Conservation (phyloP, 2,329 filamentous ascomycete species). For the Microcyclosporella mali region DNA sequence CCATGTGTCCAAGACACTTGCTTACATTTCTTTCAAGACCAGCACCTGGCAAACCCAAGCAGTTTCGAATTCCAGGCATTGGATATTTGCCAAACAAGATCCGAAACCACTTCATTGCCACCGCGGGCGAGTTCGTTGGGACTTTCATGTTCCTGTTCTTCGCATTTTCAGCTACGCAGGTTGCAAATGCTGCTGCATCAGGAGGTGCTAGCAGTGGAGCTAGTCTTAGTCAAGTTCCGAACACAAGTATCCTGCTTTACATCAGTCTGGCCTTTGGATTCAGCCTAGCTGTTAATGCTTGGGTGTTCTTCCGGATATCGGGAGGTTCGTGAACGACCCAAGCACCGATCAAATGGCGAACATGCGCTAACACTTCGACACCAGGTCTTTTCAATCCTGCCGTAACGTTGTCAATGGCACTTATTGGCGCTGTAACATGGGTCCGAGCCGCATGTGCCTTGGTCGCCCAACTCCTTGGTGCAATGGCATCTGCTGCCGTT, state of each 20-base stretch:
- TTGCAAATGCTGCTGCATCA: slow-evolving; percentile 4
- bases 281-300: slow-evolving; percentile 27
- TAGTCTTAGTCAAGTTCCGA: slow-evolving; percentile 19
- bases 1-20: too few relatives aligned
- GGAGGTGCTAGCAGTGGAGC: slow-evolving; percentile 19
- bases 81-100: too few relatives aligned
- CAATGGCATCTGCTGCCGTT: too few relatives aligned
- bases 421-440: slow-evolving; percentile 21
- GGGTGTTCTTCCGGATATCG: slow-evolving; percentile 27
- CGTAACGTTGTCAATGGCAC: slow-evolving; percentile 28
- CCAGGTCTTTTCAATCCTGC: too few relatives aligned
- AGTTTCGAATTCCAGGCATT: too few relatives aligned
- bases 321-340: slow-evolving; percentile 21
- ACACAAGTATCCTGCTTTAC: slow-evolving; percentile 14
- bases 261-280: slow-evolving; percentile 29
- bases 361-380: too few relatives aligned
- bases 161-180: slow-evolving; percentile 23
- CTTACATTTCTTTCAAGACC: too few relatives aligned
- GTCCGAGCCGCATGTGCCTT: background rate
- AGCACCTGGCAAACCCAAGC: too few relatives aligned
- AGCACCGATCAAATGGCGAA: too few relatives aligned
- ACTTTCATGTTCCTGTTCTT: slow-evolving; percentile 34
- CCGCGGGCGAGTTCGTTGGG: slow-evolving; percentile 30
- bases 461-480: too few relatives aligned
- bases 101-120: slow-evolving; percentile 21